Percentiles rank a stretch among this genome's conserved stretches.
phyloP scores from a whole-genome alignment of 352 stramenopile species.

The Globisporangium canariense region DNA sequence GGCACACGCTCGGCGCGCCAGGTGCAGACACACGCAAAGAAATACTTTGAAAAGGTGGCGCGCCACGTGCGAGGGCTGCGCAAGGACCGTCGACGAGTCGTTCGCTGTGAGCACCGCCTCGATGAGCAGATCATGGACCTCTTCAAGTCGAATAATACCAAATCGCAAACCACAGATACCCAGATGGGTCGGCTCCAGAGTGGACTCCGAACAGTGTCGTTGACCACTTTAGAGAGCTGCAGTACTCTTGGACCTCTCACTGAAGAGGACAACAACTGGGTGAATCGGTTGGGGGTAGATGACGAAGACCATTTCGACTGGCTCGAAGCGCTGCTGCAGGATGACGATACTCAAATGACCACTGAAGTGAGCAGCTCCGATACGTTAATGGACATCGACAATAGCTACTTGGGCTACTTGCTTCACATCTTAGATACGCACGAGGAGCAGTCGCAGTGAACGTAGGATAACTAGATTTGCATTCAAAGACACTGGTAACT shows the following conservation, averaged over 20 bases:
- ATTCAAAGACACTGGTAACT: too few relatives aligned
- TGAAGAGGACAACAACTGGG: slow-evolving; percentile 2
- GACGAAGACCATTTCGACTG: neutral
- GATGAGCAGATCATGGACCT: slow-evolving; percentile 28
- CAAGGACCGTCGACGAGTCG: slow-evolving; percentile 52
- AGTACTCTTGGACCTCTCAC: neutral
- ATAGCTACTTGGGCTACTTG: slow-evolving; percentile 13
- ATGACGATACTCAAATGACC: neutral
- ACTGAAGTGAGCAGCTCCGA: neutral
- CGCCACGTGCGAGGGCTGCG: slow-evolving; percentile 48
- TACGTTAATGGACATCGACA: slow-evolving; percentile 2
- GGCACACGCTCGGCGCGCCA: slow-evolving; percentile 44
- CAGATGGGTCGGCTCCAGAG: neutral
- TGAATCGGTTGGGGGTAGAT: neutral
- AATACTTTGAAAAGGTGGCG: slow-evolving; percentile 75
- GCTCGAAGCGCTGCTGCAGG: neutral
- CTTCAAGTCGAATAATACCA: slow-evolving; percentile 11
- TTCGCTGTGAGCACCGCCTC: slow-evolving; percentile 51
- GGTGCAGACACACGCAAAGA: too few relatives aligned
- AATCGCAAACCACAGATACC: neutral
- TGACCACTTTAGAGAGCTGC: neutral
- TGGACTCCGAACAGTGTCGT: neutral
- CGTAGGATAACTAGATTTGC: too few relatives aligned
- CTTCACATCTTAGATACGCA: slow-evolving; percentile 6
- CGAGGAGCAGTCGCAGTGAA: neutral